These are phyloP conservation scores for Peronospora farinosa DNA, from an alignment of 352 stramenopile genomes.

Conservation along the genomic window DNA sequence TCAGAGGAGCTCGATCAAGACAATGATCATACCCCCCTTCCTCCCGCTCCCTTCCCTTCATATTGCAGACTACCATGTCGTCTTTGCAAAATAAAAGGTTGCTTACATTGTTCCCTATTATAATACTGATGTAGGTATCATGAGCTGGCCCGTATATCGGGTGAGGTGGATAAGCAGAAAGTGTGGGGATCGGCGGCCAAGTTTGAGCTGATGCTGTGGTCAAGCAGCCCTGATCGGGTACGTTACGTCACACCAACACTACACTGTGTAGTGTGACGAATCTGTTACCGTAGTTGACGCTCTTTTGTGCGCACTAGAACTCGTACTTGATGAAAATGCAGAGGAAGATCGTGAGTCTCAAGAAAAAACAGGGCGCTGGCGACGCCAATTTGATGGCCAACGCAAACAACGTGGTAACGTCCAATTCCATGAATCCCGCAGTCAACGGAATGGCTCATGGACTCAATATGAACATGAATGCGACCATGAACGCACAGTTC, in stretches of 20 bases:
- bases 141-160: slow-evolving; percentile 75
- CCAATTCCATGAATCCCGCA: slow-evolving; percentile 23
- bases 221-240: slow-evolving; percentile 63
- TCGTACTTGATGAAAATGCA: slow-evolving; percentile 83
- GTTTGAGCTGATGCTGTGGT: slow-evolving; percentile 85
- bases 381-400: slow-evolving; percentile 33
- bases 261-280: background rate
- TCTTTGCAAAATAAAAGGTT: no score
- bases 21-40: background rate
- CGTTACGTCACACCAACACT: background rate
- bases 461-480: slow-evolving; percentile 41
- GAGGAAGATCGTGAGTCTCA: slow-evolving; percentile 74
- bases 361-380: slow-evolving; percentile 53
- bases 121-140: slow-evolving; percentile 51
- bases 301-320: slow-evolving; percentile 33
- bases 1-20: background rate
- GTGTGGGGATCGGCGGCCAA: slow-evolving; percentile 80
- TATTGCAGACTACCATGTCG: background rate
- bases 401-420: slow-evolving; percentile 22
- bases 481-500: slow-evolving; percentile 34
- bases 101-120: background rate
- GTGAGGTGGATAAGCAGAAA: slow-evolving; percentile 78
- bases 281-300: slow-evolving; percentile 6
- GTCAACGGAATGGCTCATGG: slow-evolving; percentile 25
- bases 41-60: background rate